These are phyloP conservation scores for Hygrocybe punicea DNA, from an alignment of 768 basidiomycete genomes.

Conservation along the genomic window DNA sequence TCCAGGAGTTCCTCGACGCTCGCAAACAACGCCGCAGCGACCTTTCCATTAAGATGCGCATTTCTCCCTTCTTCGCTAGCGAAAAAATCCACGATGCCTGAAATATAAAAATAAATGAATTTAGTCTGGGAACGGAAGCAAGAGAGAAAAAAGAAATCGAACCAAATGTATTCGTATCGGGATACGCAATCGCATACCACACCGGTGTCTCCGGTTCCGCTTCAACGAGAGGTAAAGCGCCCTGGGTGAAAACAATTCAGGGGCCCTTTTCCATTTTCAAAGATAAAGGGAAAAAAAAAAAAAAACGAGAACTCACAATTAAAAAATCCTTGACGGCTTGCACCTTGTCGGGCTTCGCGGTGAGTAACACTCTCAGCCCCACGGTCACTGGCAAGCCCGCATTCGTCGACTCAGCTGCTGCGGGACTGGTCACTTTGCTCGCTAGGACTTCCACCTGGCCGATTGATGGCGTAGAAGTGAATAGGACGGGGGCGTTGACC, in stretches of 20 bases:
- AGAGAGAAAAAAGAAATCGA: not conserved
- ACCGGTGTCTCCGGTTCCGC: slow-evolving; percentile 32
- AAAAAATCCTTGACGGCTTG: slow-evolving; percentile 36
- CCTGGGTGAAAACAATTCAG: slow-evolving; percentile 13
- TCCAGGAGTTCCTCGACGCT: slow-evolving; percentile 31
- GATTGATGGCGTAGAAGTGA: slow-evolving; percentile 10
- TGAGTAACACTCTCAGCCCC: slow-evolving; percentile 34
- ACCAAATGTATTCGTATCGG: slow-evolving; percentile 36
- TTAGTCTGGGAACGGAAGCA: not conserved
- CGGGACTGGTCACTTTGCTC: not conserved
- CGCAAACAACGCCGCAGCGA: slow-evolving; percentile 34
- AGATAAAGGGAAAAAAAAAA: no score
- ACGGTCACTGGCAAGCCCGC: slow-evolving; percentile 26
- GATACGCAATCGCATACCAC: slow-evolving; percentile 41
- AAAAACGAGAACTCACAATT: slow-evolving; percentile 24
- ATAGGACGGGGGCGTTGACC: slow-evolving; percentile 29
- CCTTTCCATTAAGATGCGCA: slow-evolving; percentile 34
- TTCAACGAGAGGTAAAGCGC: slow-evolving; percentile 34
- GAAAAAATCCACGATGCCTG: slow-evolving; percentile 37
- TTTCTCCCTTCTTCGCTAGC: slow-evolving; percentile 29
- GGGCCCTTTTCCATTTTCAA: no score
- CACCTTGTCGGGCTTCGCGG: slow-evolving; percentile 37
- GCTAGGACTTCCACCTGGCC: no score
- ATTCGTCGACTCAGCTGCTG: slow-evolving; percentile 20
- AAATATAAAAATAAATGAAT: not conserved